These are phyloP conservation scores for Colletotrichum shisoi DNA, from an alignment of 2,329 filamentous ascomycete genomes.

Conservation along the genomic window DNA sequence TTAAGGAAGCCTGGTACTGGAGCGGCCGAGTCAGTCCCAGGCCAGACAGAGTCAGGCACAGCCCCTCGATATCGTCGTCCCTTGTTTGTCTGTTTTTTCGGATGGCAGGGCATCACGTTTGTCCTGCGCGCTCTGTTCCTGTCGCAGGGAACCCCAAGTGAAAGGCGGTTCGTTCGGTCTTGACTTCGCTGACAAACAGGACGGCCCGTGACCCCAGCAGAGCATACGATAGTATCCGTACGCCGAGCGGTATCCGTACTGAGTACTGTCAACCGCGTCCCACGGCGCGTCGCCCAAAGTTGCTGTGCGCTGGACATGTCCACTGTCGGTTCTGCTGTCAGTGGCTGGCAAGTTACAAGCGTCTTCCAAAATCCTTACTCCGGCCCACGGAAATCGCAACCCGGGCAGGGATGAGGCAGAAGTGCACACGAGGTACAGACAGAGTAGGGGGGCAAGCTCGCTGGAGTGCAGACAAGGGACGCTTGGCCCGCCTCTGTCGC, in stretches of 20 bases:
- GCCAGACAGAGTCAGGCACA: background rate
- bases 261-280: constrained; percentile 4
- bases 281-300: constrained; percentile 16
- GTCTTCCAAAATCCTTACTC: constrained; percentile 27
- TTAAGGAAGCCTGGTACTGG: background rate
- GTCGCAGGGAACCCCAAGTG: constrained; percentile 6
- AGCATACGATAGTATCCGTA: background rate
- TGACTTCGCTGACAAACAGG: background rate
- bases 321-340: constrained; percentile 21
- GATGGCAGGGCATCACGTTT: constrained; percentile 10
- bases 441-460: background rate
- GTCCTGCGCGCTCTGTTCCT: background rate
- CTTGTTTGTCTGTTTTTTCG: constrained; percentile 13
- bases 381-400: constrained; percentile 30
- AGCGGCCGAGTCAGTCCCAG: background rate
- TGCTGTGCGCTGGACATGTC: constrained; percentile 1
- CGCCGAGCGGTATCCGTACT: too few relatives aligned
- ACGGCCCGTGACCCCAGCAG: background rate
- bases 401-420: constrained; percentile 28
- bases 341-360: constrained; percentile 26
- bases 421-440: constrained; percentile 6
- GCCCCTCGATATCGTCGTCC: background rate
- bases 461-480: background rate
- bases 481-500: constrained; percentile 24
- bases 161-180: constrained; percentile 10